Evolutionary conservation across 1,139 yeast genomes (phyloP).

Genomic region (Saccharomyces hybrid): DNA sequence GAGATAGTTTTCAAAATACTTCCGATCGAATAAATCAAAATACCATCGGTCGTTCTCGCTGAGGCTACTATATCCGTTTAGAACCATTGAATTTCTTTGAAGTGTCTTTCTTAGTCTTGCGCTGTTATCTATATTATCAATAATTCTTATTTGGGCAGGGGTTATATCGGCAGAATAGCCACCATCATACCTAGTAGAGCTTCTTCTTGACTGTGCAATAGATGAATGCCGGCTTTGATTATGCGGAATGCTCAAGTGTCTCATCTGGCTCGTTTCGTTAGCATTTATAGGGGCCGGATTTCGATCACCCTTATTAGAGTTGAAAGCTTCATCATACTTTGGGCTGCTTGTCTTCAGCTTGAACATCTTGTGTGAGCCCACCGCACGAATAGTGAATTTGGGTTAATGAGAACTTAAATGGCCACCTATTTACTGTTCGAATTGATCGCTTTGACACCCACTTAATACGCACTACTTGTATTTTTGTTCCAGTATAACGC

Average conservation of each 20-base stretch:
- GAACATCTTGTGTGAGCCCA: not conserved
- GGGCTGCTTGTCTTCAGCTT: not conserved
- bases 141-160: not conserved
- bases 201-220: not conserved
- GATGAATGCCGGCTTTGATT: not conserved
- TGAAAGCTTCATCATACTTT: not conserved
- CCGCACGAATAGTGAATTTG: not conserved
- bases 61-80: not conserved
- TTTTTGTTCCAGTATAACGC: not conserved
- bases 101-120: not conserved
- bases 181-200: not conserved
- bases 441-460: not conserved
- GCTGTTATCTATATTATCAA: not conserved
- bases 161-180: not conserved
- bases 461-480: not conserved
- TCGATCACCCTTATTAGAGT: not conserved
- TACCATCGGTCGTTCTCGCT: slow-evolving; percentile 1
- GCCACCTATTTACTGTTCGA: not conserved
- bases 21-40: slow-evolving; percentile 17
- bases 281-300: not conserved
- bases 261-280: not conserved
- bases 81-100: not conserved
- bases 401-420: not conserved
- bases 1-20: slow-evolving; percentile 34
- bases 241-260: not conserved